Base-by-base conservation (phyloP, 345 rosid genomes). In the Moricandia arvensis region DNA sequence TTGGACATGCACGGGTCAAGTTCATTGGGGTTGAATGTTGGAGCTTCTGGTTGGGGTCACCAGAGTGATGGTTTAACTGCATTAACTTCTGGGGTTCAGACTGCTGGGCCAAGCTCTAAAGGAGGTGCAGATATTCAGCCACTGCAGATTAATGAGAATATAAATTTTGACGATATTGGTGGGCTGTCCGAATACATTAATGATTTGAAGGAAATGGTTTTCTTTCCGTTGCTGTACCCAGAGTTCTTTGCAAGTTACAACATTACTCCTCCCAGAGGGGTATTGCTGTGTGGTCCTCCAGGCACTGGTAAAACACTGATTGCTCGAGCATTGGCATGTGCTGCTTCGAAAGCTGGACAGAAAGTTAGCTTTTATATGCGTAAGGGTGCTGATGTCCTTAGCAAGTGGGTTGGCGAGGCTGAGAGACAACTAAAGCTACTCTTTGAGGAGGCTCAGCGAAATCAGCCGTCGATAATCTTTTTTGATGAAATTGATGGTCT, bases 321-420 rank as follows among this genome's bases (percentile, higher is more conserved):
- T 83, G 99, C 99, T 30, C 85, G 99, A 86, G 99, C 99, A 66
- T 85, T 96, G 79, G 99, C 99, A 33, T 93, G 94, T 86, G 97
- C 99, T 87, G 99, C 99, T 86, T 96, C 99, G 66, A 96, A 86
- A 81, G 98, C 99, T 85, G 99, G 99, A 18, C 98, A 96, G 89
- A 96, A 96, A 82, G 99, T 96, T 67, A 96, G 93, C 80, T 96
- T 96, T 86, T 96, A 96, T 82, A 96, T 96, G 99, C 91, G 99
- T 21, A 96, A 96, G 86, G 99, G 99, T 80, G 99, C 99, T 80
- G 99, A 96, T 79, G 99, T 96, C 45, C 97, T 96, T 76, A 96
- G 99, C 84, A 96, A 96, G 79, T 96, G 99, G 99, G 99, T 96
- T 81, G 99, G 99, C 65, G 99, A 96, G 89, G 99, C 99, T 63